phyloP scores from a whole-genome alignment of 352 stramenopile species.

The Pythium pectinolyticum region DNA sequence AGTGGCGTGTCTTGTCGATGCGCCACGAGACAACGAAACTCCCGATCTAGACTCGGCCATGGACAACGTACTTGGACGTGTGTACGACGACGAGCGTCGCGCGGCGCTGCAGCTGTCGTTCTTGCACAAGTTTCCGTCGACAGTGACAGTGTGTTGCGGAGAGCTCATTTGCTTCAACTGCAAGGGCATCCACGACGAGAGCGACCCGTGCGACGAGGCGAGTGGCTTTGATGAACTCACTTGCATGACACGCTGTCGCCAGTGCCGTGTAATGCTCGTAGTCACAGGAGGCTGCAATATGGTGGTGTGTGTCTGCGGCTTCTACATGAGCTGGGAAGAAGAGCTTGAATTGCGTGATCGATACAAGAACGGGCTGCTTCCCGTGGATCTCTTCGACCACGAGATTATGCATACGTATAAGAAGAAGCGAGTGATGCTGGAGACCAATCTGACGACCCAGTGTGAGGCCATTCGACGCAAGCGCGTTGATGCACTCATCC shows the following conservation, averaged over 20 bases:
- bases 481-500: neutral
- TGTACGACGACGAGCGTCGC: constrained; percentile 5
- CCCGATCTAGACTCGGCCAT: neutral
- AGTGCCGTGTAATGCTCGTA: constrained; percentile 40
- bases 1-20: neutral
- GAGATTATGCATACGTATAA: neutral
- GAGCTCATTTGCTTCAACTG: constrained; percentile 1
- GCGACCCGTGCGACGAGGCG: neutral
- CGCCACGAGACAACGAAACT: neutral
- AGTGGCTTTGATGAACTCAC: constrained; percentile 30
- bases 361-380: neutral
- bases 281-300: constrained; percentile 52
- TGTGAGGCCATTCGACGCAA: neutral
- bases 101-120: neutral
- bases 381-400: neutral
- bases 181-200: neutral
- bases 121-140: neutral
- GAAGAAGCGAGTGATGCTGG: neutral
- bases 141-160: neutral
- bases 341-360: neutral
- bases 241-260: constrained; percentile 42
- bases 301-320: constrained; percentile 33
- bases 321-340: constrained; percentile 5
- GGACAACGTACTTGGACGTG: neutral
- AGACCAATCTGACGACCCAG: neutral